Evolutionary conservation across 352 stramenopile genomes (phyloP).

Genomic region (Phytopythium boreale): DNA sequence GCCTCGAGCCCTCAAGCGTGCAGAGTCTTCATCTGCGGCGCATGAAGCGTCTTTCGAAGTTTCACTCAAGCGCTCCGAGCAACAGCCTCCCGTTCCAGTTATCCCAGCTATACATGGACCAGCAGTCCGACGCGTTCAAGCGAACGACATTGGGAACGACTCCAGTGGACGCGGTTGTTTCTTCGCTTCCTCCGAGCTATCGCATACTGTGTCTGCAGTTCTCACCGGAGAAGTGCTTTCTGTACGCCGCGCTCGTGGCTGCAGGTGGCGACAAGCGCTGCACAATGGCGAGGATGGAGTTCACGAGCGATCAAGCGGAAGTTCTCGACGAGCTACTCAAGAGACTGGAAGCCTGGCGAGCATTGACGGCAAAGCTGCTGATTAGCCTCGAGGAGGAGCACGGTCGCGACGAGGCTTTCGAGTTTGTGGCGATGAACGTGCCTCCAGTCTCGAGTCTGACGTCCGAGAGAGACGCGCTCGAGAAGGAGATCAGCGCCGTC

Average conservation of each 20-base stretch:
- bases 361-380: constrained; percentile 29
- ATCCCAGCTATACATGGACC: constrained; percentile 57
- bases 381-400: constrained; percentile 38
- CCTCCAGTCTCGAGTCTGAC: background rate
- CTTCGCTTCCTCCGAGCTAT: constrained; percentile 29
- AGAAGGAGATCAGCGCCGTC: constrained; percentile 52
- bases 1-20: constrained; percentile 30
- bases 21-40: constrained; percentile 51
- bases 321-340: constrained; percentile 25
- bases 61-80: constrained; percentile 33
- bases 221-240: constrained; percentile 60
- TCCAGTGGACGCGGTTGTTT: constrained; percentile 39
- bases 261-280: constrained; percentile 33
- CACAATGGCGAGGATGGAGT: constrained; percentile 60
- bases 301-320: constrained; percentile 26
- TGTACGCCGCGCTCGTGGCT: constrained; percentile 44
- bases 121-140: constrained; percentile 64
- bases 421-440: constrained; percentile 19
- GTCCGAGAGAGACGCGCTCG: constrained; percentile 32
- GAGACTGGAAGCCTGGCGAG: constrained; percentile 38
- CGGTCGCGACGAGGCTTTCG: constrained; percentile 32
- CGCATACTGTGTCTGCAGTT: constrained; percentile 61
- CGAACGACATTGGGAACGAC: constrained; percentile 40
- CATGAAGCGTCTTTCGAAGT: constrained; percentile 27
- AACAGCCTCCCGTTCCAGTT: constrained; percentile 68